Percentiles rank a stretch among this genome's conserved stretches.
Conservation (phyloP, 2,329 filamentous ascomycete genomes). For the Zasmidium citrigriseum region DNA sequence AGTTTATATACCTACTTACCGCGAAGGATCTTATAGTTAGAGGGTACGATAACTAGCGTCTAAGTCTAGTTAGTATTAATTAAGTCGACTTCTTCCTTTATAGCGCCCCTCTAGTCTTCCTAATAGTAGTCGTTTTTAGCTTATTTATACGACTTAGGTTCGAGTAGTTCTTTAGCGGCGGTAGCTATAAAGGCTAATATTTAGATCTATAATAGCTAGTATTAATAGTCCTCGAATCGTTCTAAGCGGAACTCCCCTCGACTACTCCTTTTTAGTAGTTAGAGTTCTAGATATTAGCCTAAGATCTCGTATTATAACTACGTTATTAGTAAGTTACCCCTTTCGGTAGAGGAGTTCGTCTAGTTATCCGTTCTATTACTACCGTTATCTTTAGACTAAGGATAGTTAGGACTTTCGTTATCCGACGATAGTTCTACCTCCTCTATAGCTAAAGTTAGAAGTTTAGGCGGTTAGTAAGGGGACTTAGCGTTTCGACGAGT, state of each 20-base stretch:
- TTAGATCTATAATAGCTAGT: not conserved
- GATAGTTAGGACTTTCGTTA: no score
- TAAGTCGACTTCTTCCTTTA: not conserved
- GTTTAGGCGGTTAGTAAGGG: no score
- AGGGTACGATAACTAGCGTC: not conserved
- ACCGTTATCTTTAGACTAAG: no score
- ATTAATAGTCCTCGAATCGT: not conserved
- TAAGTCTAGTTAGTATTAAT: not conserved
- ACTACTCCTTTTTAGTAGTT: not conserved
- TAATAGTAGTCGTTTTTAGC: not conserved
- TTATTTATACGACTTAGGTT: not conserved
- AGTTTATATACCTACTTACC: not conserved
- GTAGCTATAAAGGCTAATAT: not conserved
- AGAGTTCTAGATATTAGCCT: not conserved
- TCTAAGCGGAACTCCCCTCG: not conserved
- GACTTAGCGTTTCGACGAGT: not conserved
- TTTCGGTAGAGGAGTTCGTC: not conserved
- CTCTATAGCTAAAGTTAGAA: not conserved
- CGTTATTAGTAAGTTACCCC: not conserved
- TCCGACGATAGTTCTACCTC: not conserved
- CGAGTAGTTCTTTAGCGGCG: not conserved
- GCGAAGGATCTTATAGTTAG: not conserved
- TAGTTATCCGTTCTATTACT: no score
- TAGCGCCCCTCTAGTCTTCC: not conserved
- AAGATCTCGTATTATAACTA: not conserved